Evolutionary conservation across 2,329 filamentous ascomycete genomes (phyloP).

Genomic region (Paecilomyces dactylethromorphus): DNA sequence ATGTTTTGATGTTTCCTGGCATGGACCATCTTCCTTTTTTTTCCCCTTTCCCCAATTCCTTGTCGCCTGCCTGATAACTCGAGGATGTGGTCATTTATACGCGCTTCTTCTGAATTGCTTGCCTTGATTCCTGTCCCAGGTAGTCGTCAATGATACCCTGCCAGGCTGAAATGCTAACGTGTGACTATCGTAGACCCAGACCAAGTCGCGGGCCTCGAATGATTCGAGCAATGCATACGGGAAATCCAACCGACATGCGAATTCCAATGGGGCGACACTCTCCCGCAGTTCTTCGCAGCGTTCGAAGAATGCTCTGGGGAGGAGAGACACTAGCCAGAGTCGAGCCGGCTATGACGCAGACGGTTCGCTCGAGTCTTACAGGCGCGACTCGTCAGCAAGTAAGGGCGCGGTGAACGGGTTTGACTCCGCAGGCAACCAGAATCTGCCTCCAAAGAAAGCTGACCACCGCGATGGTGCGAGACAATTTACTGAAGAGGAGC

Average conservation of each 20-base stretch:
- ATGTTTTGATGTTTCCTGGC: not conserved
- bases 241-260: conserved; percentile 23
- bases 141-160: not conserved
- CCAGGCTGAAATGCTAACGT: not conserved
- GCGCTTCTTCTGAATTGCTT: not conserved
- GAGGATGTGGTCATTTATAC: not conserved
- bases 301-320: conserved; percentile 24
- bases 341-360: conserved; percentile 34
- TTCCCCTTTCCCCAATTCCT: not conserved
- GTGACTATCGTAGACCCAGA: conserved; percentile 8
- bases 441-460: conserved; percentile 9
- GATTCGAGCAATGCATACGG: conserved; percentile 24
- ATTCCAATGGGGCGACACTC: conserved; percentile 20
- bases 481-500: conserved; percentile 17
- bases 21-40: not conserved
- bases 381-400: conserved; percentile 19
- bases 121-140: not conserved
- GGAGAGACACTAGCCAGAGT: conserved; percentile 25
- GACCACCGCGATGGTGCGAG: conserved; percentile 14
- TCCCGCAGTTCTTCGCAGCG: conserved; percentile 30
- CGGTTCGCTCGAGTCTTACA: conserved; percentile 30
- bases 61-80: not conserved
- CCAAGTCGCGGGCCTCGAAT: conserved; percentile 30
- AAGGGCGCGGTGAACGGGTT: conserved; percentile 13
- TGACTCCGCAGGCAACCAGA: conserved; percentile 16